phyloP scores from a whole-genome alignment of 139 green algal genomes.

The Closterium sp. region DNA sequence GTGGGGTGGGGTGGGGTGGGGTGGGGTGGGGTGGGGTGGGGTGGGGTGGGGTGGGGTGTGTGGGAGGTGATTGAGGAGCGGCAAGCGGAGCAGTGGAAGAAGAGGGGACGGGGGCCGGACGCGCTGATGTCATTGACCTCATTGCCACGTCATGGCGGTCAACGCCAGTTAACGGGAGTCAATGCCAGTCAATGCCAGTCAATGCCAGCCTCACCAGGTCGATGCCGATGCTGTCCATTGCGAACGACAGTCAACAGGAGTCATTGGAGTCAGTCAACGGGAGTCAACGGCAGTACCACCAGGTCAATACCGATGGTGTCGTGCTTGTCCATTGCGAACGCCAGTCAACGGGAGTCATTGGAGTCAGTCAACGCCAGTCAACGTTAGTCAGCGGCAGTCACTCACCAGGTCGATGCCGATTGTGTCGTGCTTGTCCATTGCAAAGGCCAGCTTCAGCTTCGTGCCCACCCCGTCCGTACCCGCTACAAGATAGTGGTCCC shows the following conservation, averaged over 20 bases:
- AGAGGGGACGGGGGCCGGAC: background rate
- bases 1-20: background rate
- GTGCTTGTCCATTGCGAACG: conserved; percentile 87
- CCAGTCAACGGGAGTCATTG: background rate
- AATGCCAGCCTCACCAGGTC: conserved; percentile 69
- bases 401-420: conserved; percentile 89
- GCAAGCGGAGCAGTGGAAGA: background rate
- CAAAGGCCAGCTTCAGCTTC: conserved; percentile 97
- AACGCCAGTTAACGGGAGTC: background rate
- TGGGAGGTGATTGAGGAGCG: no score
- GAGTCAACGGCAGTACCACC: conserved; percentile 35
- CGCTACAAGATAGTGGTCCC: conserved; percentile 88
- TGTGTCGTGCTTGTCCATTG: conserved; percentile 93
- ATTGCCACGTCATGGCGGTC: no score
- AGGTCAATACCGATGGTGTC: conserved; percentile 95
- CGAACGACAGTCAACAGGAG: conserved; percentile 53
- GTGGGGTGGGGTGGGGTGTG: background rate
- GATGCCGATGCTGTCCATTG: conserved; percentile 88
- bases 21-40: no score
- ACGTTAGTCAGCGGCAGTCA: background rate
- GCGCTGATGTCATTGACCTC: background rate
- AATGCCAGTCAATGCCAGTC: background rate
- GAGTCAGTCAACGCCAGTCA: background rate
- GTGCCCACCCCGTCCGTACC: conserved; percentile 97
- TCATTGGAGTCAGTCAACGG: background rate